Percentiles rank a stretch among this genome's conserved stretches.
Evolutionary conservation across 2,329 filamentous ascomycete species (phyloP).

Genomic region (Alternaria tenuissima): DNA sequence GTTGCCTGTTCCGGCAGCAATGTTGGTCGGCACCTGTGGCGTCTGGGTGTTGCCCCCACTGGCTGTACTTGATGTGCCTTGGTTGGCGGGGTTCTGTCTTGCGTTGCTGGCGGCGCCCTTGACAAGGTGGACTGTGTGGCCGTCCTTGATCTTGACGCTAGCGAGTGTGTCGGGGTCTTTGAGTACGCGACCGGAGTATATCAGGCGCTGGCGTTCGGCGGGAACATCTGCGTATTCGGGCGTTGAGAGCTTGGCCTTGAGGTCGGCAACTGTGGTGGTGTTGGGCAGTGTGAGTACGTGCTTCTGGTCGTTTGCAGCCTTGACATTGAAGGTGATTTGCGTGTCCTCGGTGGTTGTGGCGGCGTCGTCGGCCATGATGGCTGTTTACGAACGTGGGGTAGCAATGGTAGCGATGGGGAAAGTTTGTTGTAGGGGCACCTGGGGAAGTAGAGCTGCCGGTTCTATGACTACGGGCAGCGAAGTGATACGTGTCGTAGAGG

Average conservation of each 20-base stretch:
- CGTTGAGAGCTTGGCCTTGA: conserved; percentile 87
- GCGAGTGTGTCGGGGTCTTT: conserved; percentile 90
- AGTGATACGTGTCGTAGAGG: conserved; percentile 16
- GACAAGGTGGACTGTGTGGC: conserved; percentile 95
- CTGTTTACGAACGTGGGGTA: conserved; percentile 16
- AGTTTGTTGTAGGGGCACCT: not conserved
- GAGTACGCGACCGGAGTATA: conserved; percentile 96
- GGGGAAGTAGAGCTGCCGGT: not conserved
- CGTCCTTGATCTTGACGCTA: conserved; percentile 92
- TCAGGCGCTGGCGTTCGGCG: conserved; percentile 87
- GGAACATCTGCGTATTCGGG: conserved; percentile 87
- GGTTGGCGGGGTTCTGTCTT: conserved; percentile 63
- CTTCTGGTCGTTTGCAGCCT: conserved; percentile 90
- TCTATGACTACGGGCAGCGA: not conserved
- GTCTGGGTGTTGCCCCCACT: conserved; percentile 57
- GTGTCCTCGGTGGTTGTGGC: conserved; percentile 66
- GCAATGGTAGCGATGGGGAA: conserved; percentile 13
- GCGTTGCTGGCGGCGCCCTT: conserved; percentile 93
- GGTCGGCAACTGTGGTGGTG: conserved; percentile 78
- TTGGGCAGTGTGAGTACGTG: conserved; percentile 82
- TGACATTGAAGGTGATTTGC: conserved; percentile 94
- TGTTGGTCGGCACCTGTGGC: conserved; percentile 74
- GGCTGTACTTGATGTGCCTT: conserved; percentile 50
- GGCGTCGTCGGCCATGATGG: conserved; percentile 71
- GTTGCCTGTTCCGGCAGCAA: conserved; percentile 80